Evolutionary conservation across 2,329 filamentous ascomycete genomes (phyloP), one percentile per base, ranked within the genome.

Genomic region (Alternaria panax): DNA sequence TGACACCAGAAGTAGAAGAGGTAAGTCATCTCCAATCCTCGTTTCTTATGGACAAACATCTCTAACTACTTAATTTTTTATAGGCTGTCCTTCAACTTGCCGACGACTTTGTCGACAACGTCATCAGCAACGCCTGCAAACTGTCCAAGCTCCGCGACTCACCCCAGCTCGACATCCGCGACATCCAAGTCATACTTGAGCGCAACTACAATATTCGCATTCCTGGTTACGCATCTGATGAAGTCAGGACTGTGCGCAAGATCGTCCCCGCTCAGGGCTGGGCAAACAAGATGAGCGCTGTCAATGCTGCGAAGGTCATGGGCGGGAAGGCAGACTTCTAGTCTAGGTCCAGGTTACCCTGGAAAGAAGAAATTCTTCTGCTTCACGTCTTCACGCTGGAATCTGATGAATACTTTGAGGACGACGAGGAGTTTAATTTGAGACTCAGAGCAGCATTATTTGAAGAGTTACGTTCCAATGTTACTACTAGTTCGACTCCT

Each of bases 201-300:
- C 90, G 90, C 78, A 88, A 89, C 75, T 92, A 90, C 78, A 90
- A 87, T 77, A 85, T 90, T 64, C 90, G 89, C 72, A 93, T 99
- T 59, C 95, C 95, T 0, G 95, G 95, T 12, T 98, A 96, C 80
- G 92, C 92, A 0, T 92, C 93, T 4, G 95, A 99, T 74, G 95
- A 99, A 80, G 87, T 97, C 60, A 89, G 95, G 57, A 97, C 93
- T 0, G 94, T 98, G 28, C 90, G 93, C 77, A 97, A 97, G 83
- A 90, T 96, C 53, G 91, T 95, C 76, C 95, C 95, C 2, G 89
- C 92, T 20, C 83, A 90, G 16, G 91, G 88, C 22, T 99, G 95
- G 93, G 94, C 95, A 63, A 90, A 91, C 67, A 99, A 99, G 84
- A 96, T 99, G 90, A 94, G 93, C 72, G 94, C 95, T 24, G 90